Evolutionary conservation across 2,329 filamentous ascomycete species (phyloP), one percentile per base, ranked within the genome.

Genomic region (Dendryphion nanum): DNA sequence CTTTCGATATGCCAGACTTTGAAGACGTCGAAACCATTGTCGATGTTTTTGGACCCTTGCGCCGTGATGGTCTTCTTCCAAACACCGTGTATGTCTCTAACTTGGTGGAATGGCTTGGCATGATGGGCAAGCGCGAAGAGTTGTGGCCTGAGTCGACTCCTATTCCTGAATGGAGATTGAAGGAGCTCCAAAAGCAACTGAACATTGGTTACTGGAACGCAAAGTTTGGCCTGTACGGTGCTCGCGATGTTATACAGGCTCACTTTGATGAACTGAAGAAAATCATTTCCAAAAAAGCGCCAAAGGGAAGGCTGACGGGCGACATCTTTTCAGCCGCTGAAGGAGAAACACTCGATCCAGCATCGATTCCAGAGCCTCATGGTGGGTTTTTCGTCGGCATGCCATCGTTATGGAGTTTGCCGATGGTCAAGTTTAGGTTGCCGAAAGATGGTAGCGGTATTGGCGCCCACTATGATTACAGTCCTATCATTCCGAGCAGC

Each of bases 1-100:
- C 63, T 7, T 72, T 74, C 37, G 61, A 68, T 41, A 70, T 74
- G 61, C 67, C 69, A 2, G 63, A 69, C 6, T 63, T 71, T 17
- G 70, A 72, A 5, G 71, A 74, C 45, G 58, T 74, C 16, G 70
- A 67, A 36, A 61, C 61, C 17, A 68, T 75, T 41, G 65, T 68
- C 5, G 69, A 75, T 37, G 52, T 66, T 1, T 73, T 75, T 32
- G 65, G 70, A 3, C 64, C 65, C 20, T 52, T 75, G 50, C 63
- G 69, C 16, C 63, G 70, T 14, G 65, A 71, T 38, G 69, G 70
- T 2, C 59, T 67, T 4, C 48, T 75, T 8, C 67, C 69, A 0
- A 67, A 63, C 29, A 65, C 67, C 14, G 64, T 72, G 18, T 73
- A 73, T 44, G 67, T 73, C 10, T 70, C 67, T 38, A 70, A 71